Conservation (phyloP, 768 basidiomycete genomes). For the Macrolepiota albuminosa region DNA sequence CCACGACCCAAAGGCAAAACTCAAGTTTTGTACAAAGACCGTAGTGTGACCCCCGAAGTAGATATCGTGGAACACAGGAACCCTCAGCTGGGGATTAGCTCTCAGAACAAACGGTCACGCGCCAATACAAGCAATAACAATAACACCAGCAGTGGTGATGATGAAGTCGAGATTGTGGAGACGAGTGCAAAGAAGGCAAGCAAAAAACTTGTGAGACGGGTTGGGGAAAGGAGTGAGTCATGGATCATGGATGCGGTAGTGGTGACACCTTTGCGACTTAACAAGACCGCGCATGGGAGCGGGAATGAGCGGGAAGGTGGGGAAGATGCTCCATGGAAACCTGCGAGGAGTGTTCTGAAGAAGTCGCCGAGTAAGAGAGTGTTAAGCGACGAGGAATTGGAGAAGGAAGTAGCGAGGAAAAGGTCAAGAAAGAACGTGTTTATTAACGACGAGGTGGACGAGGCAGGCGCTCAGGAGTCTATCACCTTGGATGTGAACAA, state of each 20-base stretch:
- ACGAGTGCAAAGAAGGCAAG: conserved; percentile 5
- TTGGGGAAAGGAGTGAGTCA: conserved; percentile 8
- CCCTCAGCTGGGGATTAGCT: conserved; percentile 2
- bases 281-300: neutral
- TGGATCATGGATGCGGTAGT: conserved; percentile 14
- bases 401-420: neutral
- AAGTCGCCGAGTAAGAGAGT: conserved; percentile 13
- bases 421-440: neutral
- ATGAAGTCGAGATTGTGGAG: conserved; percentile 13
- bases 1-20: conserved; percentile 14
- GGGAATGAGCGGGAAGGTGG: neutral
- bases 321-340: conserved; percentile 6
- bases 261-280: conserved; percentile 9
- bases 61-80: conserved; percentile 9
- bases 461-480: conserved; percentile 13
- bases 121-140: neutral
- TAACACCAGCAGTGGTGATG: conserved; percentile 11
- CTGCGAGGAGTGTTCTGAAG: conserved; percentile 5
- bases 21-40: neutral
- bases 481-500: neutral
- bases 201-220: conserved; percentile 14
- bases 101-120: conserved; percentile 6
- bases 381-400: conserved; percentile 9
- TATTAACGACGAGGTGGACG: conserved; percentile 5
- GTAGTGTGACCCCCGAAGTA: conserved; percentile 4